Evolutionary conservation across 2,329 filamentous ascomycete species (phyloP).

Genomic region (Pseudocercospora fijiensis): DNA sequence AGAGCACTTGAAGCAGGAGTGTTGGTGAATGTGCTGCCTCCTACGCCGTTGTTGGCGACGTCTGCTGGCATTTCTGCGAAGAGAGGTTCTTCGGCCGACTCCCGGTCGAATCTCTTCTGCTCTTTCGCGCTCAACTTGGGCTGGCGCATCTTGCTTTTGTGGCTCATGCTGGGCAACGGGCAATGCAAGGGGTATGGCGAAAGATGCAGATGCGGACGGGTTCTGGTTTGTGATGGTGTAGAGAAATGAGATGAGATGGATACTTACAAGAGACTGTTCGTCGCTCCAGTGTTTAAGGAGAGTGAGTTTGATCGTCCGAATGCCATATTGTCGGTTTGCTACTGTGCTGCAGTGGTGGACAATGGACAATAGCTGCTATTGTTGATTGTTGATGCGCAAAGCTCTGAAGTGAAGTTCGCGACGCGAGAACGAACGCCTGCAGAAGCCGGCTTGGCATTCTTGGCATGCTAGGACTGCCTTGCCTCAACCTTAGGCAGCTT

Average conservation of each 20-base stretch:
- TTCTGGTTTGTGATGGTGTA: constrained; percentile 5
- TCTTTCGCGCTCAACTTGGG: not conserved
- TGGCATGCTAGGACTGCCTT: too few species aligned
- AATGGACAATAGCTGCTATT: constrained; percentile 4
- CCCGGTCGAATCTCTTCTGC: constrained; percentile 6
- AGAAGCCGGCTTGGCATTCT: not conserved
- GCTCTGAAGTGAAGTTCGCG: not conserved
- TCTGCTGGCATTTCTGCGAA: constrained; percentile 19
- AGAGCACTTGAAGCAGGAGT: not conserved
- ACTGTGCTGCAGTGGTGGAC: too few species aligned
- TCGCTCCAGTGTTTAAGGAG: constrained; percentile 55
- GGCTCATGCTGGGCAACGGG: not conserved
- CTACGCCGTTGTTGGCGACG: constrained; percentile 10
- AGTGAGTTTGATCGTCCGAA: constrained; percentile 52
- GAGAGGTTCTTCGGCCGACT: constrained; percentile 1
- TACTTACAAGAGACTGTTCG: constrained; percentile 42
- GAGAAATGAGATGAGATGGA: constrained; percentile 5
- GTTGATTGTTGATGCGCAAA: constrained; percentile 3
- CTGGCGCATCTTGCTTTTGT: not conserved
- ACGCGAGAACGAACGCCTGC: not conserved
- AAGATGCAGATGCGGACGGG: not conserved
- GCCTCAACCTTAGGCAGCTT: not conserved
- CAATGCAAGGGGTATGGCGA: constrained; percentile 2
- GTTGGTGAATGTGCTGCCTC: not conserved
- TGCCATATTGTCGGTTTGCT: constrained; percentile 34